Base-by-base conservation (phyloP, 225 moss, liverwort and hornwort genomes). In the Antitrichia curtipendula region DNA sequence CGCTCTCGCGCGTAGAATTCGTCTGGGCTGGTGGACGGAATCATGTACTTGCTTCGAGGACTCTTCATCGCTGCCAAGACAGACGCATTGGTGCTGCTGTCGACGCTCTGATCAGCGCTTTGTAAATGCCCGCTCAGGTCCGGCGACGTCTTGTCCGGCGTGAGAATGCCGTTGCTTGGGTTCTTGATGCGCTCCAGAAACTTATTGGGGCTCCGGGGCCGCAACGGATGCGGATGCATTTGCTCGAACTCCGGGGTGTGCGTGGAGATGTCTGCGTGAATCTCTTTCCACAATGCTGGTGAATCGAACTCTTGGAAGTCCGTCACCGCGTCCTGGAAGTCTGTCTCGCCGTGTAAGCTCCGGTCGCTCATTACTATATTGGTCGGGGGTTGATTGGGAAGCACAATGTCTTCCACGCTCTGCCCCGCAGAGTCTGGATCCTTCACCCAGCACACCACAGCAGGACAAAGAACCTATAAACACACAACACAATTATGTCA, bases 371-470 rank as follows among this genome's bases (percentile, higher is more conserved):
- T 92, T 49, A 38, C 83, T 77, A 25, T 72, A 45, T 78, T 90
- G 65, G 13, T 64, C 41, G 50, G n/a, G 16, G 84, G 32, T 36
- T 43, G 81, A 63, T 70, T 58, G 18, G 83, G 66, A 58, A 84
- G 78, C 28, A 27, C 84, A 52, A 88, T 86, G 45, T 85, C 88
- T 77, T 91, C 89, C 49, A 82, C 88, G 31, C 88, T 72, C 86
- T 84, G 91, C 59, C 84, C 86, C 8, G 83, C 80, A 38, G 84
- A 89, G 60, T 91, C 85, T 31, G 90, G 85, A 75, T 90, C 92
- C 85, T 91, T 92, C 87, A 91, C 85, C 92, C 92, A 92, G 79
- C 89, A 78, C 56, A 90, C 90, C 13, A 92, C 92, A 62, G 90
- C 90, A 38, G 92, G 90, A 87, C 90, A 92, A 61, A 92, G 79